Base-by-base conservation (phyloP, 116 monocot genomes). In the Phalaenopsis hybrid region DNA sequence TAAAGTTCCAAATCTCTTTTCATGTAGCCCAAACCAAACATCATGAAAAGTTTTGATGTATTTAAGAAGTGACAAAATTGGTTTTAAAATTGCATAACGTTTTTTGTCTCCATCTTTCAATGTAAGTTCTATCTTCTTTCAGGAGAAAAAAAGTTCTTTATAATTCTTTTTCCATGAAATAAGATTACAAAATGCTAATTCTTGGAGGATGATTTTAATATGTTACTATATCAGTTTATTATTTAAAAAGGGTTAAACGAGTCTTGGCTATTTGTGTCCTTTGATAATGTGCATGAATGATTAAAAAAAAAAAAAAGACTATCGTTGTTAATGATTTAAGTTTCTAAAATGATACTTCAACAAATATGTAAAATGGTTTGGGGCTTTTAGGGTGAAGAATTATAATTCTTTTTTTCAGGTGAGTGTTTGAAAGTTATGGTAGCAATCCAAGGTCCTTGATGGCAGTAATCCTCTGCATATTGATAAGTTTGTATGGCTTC, bases 401-500 rank as follows among this genome's bases (percentile, higher is more conserved):
- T 81, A 18, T 16, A 48, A 41, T 21, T 72, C 2, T 49, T 55
- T 55, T 5, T 4, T 34, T 81, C 58, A 13, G 37, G 21, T 74
- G 0, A 55, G 55, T 55, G 55, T n/a, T 67, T 44, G 58, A 9
- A 21, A 61, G 8, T 59, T 45, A 4, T 63, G 5, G 25, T 5
- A 63, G 21, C 63, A 63, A 55, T 55, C 55, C 16, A 55, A 55
- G 55, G 17, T 55, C 16, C 15, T 12, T n/a, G 52, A 78, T 48
- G 6, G 51, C 28, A 57, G 51, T 57, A 33, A 78, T 51, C 25
- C 9, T 15, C 28, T 50, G 28, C 10, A 55, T 78, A 78, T 16
- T 17, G n/a, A 76, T 46, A 76, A 45, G 44, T 78, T 21, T 55
- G 73, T 46, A 81, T 69, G 12, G 81, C 55, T 69, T 49, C 8